These are phyloP conservation scores for Cryptosporidium viatorum DNA, from an alignment of 169 alveolate species.

Conservation along the genomic window DNA sequence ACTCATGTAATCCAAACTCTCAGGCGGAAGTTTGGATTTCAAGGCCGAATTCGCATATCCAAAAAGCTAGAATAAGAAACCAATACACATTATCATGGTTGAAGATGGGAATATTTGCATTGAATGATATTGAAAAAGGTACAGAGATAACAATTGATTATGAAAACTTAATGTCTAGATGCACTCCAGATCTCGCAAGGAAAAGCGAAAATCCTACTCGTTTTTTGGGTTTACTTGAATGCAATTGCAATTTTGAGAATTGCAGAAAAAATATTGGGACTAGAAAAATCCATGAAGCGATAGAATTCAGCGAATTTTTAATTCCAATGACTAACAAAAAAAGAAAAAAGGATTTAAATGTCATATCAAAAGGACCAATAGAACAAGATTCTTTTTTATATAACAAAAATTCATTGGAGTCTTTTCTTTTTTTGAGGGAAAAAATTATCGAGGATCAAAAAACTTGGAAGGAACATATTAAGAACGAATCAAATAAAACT, in stretches of 20 bases:
- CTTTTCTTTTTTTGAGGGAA: slow-evolving; percentile 31
- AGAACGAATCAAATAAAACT: not conserved
- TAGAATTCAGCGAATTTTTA: slow-evolving; percentile 22
- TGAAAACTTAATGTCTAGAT: slow-evolving; percentile 39
- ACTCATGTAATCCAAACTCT: slow-evolving; percentile 64
- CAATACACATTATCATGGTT: slow-evolving; percentile 50
- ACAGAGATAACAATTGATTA: slow-evolving; percentile 66
- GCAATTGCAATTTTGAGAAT: slow-evolving; percentile 26
- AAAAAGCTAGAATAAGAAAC: slow-evolving; percentile 1
- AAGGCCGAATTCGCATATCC: slow-evolving; percentile 4
- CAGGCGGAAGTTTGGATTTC: slow-evolving; percentile 72
- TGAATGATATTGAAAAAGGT: slow-evolving; percentile 44
- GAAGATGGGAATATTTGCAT: slow-evolving; percentile 63
- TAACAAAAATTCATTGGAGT: slow-evolving; percentile 29
- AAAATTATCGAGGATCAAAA: slow-evolving; percentile 44
- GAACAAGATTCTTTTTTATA: slow-evolving; percentile 1
- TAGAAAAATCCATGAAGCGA: slow-evolving; percentile 8
- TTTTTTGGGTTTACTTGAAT: slow-evolving; percentile 17
- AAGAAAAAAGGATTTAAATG: not conserved
- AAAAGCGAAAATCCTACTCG: not conserved
- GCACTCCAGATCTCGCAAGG: slow-evolving; percentile 11
- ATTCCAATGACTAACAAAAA: slow-evolving; percentile 33
- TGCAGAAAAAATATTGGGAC: slow-evolving; percentile 55
- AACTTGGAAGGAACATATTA: slow-evolving; percentile 35
- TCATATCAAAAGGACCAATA: not conserved